Evolutionary conservation across 2,329 filamentous ascomycete genomes (phyloP).

Genomic region (Fusarium pseudograminearum): DNA sequence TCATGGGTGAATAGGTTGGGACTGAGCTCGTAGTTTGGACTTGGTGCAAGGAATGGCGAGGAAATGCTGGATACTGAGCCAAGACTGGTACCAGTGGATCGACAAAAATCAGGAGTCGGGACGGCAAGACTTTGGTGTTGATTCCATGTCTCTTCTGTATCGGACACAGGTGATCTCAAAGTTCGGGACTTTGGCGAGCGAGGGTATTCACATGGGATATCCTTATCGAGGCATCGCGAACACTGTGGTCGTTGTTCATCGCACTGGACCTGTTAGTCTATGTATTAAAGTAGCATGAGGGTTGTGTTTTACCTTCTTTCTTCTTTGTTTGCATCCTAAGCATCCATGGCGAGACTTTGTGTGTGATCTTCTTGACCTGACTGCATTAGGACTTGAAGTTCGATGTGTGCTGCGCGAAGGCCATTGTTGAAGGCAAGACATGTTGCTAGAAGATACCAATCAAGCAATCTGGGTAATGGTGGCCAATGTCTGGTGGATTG

Average conservation of each 20-base stretch:
- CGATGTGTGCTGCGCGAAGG: not conserved
- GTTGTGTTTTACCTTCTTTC: slow-evolving; percentile 30
- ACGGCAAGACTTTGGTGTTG: slow-evolving; percentile 7
- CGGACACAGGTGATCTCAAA: not conserved
- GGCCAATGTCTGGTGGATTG: not conserved
- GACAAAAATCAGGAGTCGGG: not conserved
- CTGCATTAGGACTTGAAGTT: not conserved
- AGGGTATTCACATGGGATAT: slow-evolving; percentile 33
- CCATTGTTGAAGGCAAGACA: not conserved
- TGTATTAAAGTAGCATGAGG: accelerated
- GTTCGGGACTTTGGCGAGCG: not conserved
- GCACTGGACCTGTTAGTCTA: slow-evolving; percentile 15
- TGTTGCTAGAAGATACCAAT: not conserved
- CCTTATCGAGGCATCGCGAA: slow-evolving; percentile 28
- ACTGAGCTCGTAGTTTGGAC: not conserved
- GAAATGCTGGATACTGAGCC: slow-evolving; percentile 8
- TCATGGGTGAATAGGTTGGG: not conserved
- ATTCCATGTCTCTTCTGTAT: not conserved
- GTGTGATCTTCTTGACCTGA: slow-evolving; percentile 36
- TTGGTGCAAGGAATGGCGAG: slow-evolving; percentile 8
- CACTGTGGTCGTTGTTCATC: slow-evolving; percentile 35
- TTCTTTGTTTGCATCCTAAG: slow-evolving; percentile 39
- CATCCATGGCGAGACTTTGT: slow-evolving; percentile 44
- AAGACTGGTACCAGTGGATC: not conserved
- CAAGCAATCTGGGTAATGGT: not conserved